Conservation (phyloP, 2,329 filamentous ascomycete species). For the Xenoacremonium recifei region DNA sequence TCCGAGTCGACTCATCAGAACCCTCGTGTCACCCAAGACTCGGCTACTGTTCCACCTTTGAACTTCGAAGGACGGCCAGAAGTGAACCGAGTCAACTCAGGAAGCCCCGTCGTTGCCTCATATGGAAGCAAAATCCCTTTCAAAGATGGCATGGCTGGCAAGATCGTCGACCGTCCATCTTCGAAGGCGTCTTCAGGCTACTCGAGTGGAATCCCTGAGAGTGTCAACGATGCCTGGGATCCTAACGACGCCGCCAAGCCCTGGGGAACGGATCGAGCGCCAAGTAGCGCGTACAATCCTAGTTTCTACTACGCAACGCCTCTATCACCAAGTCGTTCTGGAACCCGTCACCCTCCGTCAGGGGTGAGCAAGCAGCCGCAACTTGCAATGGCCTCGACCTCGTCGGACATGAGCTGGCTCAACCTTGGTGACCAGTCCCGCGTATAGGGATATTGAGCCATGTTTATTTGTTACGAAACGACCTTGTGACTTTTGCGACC, state of each 20-base stretch:
- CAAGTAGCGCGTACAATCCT: constrained; percentile 51
- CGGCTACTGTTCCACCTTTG: constrained; percentile 68
- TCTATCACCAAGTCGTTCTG: constrained; percentile 34
- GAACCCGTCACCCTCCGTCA: constrained; percentile 29
- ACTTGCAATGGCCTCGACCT: constrained; percentile 47
- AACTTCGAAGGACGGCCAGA: constrained; percentile 62
- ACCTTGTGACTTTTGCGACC: constrained; percentile 9
- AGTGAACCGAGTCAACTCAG: constrained; percentile 65
- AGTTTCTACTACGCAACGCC: constrained; percentile 43
- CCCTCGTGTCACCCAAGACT: constrained; percentile 58
- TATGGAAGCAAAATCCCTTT: constrained; percentile 51
- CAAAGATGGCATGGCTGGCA: constrained; percentile 58
- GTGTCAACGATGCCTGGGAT: constrained; percentile 57
- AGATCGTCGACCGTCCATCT: constrained; percentile 58
- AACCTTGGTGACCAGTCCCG: constrained; percentile 58
- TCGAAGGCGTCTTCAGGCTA: constrained; percentile 54
- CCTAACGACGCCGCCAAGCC: constrained; percentile 42
- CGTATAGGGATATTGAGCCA: constrained; percentile 18
- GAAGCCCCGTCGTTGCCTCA: constrained; percentile 67
- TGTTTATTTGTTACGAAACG: constrained; percentile 16
- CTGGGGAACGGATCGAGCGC: constrained; percentile 50
- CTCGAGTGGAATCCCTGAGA: constrained; percentile 65
- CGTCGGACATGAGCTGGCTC: constrained; percentile 77
- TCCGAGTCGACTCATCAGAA: constrained; percentile 35
- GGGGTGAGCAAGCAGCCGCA: constrained; percentile 49